Percentiles rank a stretch among this genome's conserved stretches.
These are phyloP conservation scores for Pistacia integerrima DNA, from an alignment of 345 rosid genomes.

Conservation along the genomic window DNA sequence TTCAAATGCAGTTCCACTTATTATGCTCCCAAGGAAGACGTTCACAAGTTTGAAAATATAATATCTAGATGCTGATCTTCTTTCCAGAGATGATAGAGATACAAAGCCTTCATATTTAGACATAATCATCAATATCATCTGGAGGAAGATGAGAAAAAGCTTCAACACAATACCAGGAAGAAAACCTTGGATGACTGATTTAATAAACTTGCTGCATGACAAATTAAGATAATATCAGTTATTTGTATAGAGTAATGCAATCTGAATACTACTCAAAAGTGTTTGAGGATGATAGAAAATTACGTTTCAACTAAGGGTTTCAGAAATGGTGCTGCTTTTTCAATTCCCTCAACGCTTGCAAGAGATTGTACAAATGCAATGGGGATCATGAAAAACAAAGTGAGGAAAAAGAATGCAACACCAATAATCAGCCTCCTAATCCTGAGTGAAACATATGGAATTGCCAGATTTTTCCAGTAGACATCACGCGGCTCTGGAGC, in stretches of 20 bases:
- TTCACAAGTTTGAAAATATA: constrained; percentile 80
- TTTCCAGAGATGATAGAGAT: constrained; percentile 71
- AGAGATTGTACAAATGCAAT: constrained; percentile 88
- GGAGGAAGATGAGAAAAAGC: constrained; percentile 95
- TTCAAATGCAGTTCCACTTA: constrained; percentile 77
- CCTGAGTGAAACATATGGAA: constrained; percentile 77
- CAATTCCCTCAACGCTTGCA: constrained; percentile 84
- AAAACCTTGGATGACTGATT: constrained; percentile 79
- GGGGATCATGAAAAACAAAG: constrained; percentile 95
- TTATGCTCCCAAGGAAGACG: constrained; percentile 71
- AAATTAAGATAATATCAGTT: constrained; percentile 14
- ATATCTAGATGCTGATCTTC: constrained; percentile 88
- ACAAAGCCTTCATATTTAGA: constrained; percentile 92
- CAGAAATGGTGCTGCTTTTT: constrained; percentile 71
- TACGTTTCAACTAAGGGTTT: constrained; percentile 60
- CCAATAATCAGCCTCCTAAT: constrained; percentile 69
- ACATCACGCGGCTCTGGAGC: constrained; percentile 96
- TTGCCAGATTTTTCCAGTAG: constrained; percentile 82
- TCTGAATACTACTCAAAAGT: constrained; percentile 5
- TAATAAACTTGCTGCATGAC: constrained; percentile 55
- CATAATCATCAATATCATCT: constrained; percentile 89
- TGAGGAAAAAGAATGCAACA: constrained; percentile 86
- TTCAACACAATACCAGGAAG: constrained; percentile 86
- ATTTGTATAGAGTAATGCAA: not conserved
- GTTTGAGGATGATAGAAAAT: constrained; percentile 24